These are phyloP conservation scores for Ophiocordyceps robertsii DNA, from an alignment of 2,329 filamentous ascomycete species.

Conservation along the genomic window DNA sequence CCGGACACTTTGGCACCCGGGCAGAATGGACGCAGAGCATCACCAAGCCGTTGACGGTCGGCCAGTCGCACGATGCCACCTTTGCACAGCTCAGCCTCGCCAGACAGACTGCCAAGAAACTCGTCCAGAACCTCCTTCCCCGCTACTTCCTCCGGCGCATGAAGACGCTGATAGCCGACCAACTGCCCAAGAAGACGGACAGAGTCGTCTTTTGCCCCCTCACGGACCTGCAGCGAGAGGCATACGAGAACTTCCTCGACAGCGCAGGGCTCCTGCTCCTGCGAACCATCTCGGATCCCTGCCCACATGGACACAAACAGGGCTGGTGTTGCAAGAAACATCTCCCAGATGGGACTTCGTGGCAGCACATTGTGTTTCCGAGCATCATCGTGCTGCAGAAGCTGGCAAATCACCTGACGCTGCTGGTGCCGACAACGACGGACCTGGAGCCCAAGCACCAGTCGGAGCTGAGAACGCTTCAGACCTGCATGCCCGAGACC, in stretches of 20 bases:
- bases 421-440: constrained; percentile 56
- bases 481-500: constrained; percentile 57
- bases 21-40: constrained; percentile 70
- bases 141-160: constrained; percentile 84
- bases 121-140: constrained; percentile 78
- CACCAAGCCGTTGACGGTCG: constrained; percentile 65
- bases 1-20: constrained; percentile 51
- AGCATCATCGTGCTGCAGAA: constrained; percentile 74
- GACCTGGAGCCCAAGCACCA: constrained; percentile 60
- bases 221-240: constrained; percentile 64
- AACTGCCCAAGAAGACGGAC: constrained; percentile 89
- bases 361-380: constrained; percentile 74
- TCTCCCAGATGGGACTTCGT: constrained; percentile 49
- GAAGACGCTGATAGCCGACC: constrained; percentile 83
- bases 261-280: constrained; percentile 59
- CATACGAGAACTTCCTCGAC: constrained; percentile 67
- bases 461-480: constrained; percentile 62
- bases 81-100: constrained; percentile 68
- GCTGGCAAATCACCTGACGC: constrained; percentile 81
- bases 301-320: constrained; percentile 48
- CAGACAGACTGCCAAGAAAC: constrained; percentile 66
- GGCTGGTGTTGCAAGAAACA: constrained; percentile 68
- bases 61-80: constrained; percentile 88
- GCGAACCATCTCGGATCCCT: constrained; percentile 51
- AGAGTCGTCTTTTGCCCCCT: constrained; percentile 90